Percentiles rank a stretch among this genome's conserved stretches.
Evolutionary conservation across 106 monocot species (phyloP).

Genomic region (Iris macrosiphon): DNA sequence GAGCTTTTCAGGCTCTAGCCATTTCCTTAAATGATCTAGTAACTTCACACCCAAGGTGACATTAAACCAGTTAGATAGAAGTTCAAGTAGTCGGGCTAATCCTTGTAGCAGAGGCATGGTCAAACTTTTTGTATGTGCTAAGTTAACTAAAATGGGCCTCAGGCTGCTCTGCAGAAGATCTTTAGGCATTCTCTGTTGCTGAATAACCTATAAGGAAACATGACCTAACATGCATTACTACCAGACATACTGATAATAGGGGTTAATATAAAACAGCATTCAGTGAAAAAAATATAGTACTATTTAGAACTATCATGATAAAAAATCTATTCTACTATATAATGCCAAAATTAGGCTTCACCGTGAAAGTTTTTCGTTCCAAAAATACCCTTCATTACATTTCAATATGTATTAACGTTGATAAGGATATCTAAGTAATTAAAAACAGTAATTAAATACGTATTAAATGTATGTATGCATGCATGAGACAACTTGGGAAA

Average conservation of each 20-base stretch:
- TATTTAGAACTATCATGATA: not conserved
- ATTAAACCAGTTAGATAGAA: conserved; percentile 97
- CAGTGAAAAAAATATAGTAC: not conserved
- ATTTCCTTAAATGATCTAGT: conserved; percentile 95
- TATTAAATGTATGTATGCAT: no score
- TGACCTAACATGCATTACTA: not conserved
- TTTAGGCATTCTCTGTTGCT: conserved; percentile 98
- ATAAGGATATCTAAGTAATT: no score
- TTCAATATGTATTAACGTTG: no score
- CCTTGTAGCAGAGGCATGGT: conserved; percentile 98
- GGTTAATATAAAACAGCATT: not conserved
- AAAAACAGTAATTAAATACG: no score
- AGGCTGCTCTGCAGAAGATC: conserved; percentile 96
- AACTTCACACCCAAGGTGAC: conserved; percentile 88
- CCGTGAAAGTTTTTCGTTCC: no score
- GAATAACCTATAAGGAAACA: conserved; percentile 61
- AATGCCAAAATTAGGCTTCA: no score
- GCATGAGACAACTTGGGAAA: no score
- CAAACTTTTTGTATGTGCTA: conserved; percentile 89
- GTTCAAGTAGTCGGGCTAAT: conserved; percentile 90
- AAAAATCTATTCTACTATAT: no score
- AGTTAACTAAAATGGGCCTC: conserved; percentile 87
- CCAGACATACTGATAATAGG: not conserved
- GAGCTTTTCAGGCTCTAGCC: conserved; percentile 99
- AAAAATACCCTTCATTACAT: no score